A percentile compares a stretch with the other conserved stretches of the same genome.
These are phyloP conservation scores for Colletotrichum liaoningense DNA, from an alignment of 2,329 filamentous ascomycete species.

Conservation along the genomic window DNA sequence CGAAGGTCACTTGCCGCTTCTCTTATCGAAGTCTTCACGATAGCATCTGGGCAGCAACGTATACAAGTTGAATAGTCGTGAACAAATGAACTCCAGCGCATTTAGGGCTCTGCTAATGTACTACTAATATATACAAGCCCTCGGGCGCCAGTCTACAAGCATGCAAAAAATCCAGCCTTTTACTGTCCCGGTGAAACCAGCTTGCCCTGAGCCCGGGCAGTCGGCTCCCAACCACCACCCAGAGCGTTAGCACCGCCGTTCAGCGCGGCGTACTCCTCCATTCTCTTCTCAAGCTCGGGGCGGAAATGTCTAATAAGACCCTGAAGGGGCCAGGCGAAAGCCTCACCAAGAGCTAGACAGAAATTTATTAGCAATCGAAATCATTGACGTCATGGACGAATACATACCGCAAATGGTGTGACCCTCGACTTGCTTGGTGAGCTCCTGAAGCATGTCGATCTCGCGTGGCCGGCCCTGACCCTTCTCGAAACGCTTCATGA, in stretches of 20 bases:
- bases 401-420: slow-evolving; percentile 95
- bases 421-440: slow-evolving; percentile 99
- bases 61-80: neutral
- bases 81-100: slow-evolving; percentile 32
- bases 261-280: slow-evolving; percentile 81
- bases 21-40: too few relatives aligned
- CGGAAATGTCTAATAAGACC: slow-evolving; percentile 98
- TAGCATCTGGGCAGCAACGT: neutral
- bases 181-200: slow-evolving; percentile 93
- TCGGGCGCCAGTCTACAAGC: slow-evolving; percentile 34
- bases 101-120: slow-evolving; percentile 37
- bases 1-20: too few relatives aligned
- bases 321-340: slow-evolving; percentile 98
- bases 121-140: slow-evolving; percentile 39
- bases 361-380: slow-evolving; percentile 42
- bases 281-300: slow-evolving; percentile 92
- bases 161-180: slow-evolving; percentile 42
- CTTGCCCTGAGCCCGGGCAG: slow-evolving; percentile 81
- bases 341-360: slow-evolving; percentile 83
- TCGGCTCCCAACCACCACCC: slow-evolving; percentile 88
- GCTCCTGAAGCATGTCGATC: slow-evolving; percentile 99
- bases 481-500: slow-evolving; percentile 96
- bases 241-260: slow-evolving; percentile 75
- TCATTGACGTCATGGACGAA: slow-evolving; percentile 38
- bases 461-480: slow-evolving; percentile 89